Base-by-base conservation (phyloP, 1,284 basidiomycete species). In the Phylloboletellus chloephorus region DNA sequence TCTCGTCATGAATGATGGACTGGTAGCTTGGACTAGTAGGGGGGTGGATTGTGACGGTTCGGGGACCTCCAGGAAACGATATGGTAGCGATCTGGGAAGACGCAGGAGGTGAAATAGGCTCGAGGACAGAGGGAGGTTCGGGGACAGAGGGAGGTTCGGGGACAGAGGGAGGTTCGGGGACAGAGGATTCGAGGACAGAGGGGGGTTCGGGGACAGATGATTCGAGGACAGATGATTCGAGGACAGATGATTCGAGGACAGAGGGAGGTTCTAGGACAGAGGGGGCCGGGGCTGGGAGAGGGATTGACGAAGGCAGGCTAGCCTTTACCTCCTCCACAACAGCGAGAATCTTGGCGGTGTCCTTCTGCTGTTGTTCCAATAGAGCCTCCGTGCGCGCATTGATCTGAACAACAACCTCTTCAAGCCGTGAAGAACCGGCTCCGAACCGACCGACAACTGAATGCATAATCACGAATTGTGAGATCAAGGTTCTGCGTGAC, bases 41-140 rank as follows among this genome's bases (percentile, higher is more conserved):
- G 4, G 57, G 52, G 9, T 60, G 55, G n/a, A 60, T 58, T 3
- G 54, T 60, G 21, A 60, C 1, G n/a, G 53, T 57, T 9, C 53
- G 52, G 2, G 57, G 39, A 8, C 55, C 50, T 0, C 55, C 57
- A 3, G 57, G 57, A 12, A 58, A 56, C 0, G 44, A 46, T 21
- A 56, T n/a, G 15, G 42, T 2, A 3, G 53, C 55, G 15, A 11
- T 25, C 11, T 13, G 37, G 26, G 50, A 38, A 6, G 39, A 20
- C 7, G 31, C 28, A 29, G 30, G 37, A 3, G 19, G 17, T 3
- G n/a, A 4, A 4, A 0, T 0, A n/a, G 29, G 8, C n/a, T 43
- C 35, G 7, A 11, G 16, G 13, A 38, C 30, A n/a, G 51, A 44
- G 1, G 28, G 28, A 0, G 9, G 8, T n/a, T 43, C 35, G 7